phyloP scores from a whole-genome alignment of 2,329 filamentous ascomycete species.

The Trichocomaceae sp. region DNA sequence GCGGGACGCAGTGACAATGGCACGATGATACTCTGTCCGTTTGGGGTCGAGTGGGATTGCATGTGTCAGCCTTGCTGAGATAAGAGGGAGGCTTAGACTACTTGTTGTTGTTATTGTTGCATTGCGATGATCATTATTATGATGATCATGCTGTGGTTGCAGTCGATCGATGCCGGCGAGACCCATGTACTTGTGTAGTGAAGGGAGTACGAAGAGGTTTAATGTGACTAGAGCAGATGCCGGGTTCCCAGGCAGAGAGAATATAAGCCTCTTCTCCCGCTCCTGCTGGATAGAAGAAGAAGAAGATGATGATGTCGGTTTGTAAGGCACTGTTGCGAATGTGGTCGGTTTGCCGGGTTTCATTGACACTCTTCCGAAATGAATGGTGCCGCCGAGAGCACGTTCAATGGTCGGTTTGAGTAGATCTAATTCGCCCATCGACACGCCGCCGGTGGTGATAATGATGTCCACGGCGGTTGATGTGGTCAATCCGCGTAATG shows the following conservation, averaged over 20 bases:
- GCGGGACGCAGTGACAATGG: slow-evolving; percentile 57
- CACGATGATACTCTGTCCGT: slow-evolving; percentile 86
- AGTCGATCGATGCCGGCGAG: slow-evolving; percentile 31
- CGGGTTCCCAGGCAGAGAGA: slow-evolving; percentile 88
- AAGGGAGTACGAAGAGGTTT: slow-evolving; percentile 86
- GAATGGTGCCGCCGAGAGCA: slow-evolving; percentile 80
- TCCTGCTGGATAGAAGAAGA: slow-evolving; percentile 39
- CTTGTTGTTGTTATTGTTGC: slow-evolving; percentile 41
- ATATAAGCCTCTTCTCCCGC: slow-evolving; percentile 64
- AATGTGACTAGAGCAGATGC: slow-evolving; percentile 89
- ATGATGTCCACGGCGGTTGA: slow-evolving; percentile 60
- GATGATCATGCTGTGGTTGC: not conserved
- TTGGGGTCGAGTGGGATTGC: slow-evolving; percentile 67
- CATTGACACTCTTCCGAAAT: slow-evolving; percentile 94
- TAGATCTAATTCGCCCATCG: slow-evolving; percentile 95
- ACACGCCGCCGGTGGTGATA: slow-evolving; percentile 88
- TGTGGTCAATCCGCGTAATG: slow-evolving; percentile 52
- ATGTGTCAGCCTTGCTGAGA: slow-evolving; percentile 65
- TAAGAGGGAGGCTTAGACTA: slow-evolving; percentile 59
- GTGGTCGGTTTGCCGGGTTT: slow-evolving; percentile 98
- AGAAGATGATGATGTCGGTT: slow-evolving; percentile 24
- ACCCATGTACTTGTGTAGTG: slow-evolving; percentile 70
- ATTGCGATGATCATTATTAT: no score
- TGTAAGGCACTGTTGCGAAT: slow-evolving; percentile 77
- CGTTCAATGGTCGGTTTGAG: slow-evolving; percentile 95